Evolutionary conservation across 257 asterid species (phyloP).

Genomic region (Solanum raphanifolium): DNA sequence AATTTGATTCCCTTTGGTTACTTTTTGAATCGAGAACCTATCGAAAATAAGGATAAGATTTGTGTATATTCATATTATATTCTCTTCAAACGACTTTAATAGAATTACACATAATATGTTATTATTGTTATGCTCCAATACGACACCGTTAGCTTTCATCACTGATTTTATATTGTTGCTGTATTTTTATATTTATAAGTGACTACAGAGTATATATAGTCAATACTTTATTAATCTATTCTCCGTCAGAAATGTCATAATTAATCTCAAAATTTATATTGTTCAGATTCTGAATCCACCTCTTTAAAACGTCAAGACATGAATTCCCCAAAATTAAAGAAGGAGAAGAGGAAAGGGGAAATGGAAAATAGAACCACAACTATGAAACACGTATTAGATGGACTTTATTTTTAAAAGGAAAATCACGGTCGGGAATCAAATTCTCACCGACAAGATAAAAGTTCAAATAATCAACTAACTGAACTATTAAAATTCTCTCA

Average conservation of each 20-base stretch:
- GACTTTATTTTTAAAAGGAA: too few species aligned
- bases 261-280: too few species aligned
- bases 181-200: background rate
- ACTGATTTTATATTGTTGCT: background rate
- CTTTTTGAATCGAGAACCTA: accelerated
- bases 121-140: accelerated
- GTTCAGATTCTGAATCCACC: too few species aligned
- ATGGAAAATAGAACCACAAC: background rate
- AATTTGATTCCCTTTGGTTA: background rate
- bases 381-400: background rate
- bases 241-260: accelerated
- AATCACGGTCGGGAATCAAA: accelerated
- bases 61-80: too few species aligned
- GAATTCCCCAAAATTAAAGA: too few species aligned
- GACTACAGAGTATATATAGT: too few species aligned
- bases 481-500: background rate
- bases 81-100: accelerated
- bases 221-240: too few species aligned
- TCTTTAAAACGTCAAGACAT: accelerated
- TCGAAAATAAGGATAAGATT: too few species aligned
- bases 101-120: too few species aligned
- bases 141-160: background rate
- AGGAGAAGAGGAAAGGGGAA: background rate
- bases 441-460: background rate
- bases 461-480: too few species aligned